These are phyloP conservation scores for Jatropha multifida DNA, from an alignment of 441 rosid genomes.

Conservation along the genomic window DNA sequence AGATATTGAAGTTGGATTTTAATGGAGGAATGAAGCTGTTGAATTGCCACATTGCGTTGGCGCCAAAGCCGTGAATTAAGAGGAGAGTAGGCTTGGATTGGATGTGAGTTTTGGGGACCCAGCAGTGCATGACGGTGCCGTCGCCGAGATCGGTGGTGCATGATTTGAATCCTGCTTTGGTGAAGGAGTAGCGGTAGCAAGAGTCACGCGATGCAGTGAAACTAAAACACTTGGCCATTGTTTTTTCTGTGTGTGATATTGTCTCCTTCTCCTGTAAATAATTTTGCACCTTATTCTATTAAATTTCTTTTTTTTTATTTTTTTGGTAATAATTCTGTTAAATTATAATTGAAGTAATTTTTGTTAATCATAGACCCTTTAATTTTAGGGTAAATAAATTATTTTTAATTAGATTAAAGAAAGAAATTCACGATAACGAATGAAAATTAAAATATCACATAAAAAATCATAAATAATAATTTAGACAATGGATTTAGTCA, in stretches of 20 bases:
- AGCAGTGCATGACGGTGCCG: conserved; percentile 75
- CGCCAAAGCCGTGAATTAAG: conserved; percentile 79
- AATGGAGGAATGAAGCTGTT: conserved; percentile 42
- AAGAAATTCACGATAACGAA: too few species aligned
- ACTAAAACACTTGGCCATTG: conserved; percentile 61
- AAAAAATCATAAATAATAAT: too few species aligned
- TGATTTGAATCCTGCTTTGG: conserved; percentile 59
- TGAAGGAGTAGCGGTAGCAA: conserved; percentile 59
- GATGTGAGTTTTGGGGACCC: conserved; percentile 52
- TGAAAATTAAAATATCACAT: too few species aligned
- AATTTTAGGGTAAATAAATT: too few species aligned
- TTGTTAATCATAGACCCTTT: too few species aligned
- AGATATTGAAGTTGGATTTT: conserved; percentile 60
- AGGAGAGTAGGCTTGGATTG: conserved; percentile 48
- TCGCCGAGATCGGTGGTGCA: conserved; percentile 63
- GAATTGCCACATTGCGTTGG: conserved; percentile 96
- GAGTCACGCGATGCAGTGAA: conserved; percentile 45
- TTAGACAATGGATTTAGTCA: too few species aligned
- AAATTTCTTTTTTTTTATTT: too few species aligned
- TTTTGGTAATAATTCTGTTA: too few species aligned
- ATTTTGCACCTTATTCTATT: too few species aligned
- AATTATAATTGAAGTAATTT: too few species aligned
- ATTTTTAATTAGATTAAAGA: too few species aligned
- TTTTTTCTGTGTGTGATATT: neutral
- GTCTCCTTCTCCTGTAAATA: too few species aligned